Conservation (phyloP, 306 rosid genomes). For the Quercus cerris region DNA sequence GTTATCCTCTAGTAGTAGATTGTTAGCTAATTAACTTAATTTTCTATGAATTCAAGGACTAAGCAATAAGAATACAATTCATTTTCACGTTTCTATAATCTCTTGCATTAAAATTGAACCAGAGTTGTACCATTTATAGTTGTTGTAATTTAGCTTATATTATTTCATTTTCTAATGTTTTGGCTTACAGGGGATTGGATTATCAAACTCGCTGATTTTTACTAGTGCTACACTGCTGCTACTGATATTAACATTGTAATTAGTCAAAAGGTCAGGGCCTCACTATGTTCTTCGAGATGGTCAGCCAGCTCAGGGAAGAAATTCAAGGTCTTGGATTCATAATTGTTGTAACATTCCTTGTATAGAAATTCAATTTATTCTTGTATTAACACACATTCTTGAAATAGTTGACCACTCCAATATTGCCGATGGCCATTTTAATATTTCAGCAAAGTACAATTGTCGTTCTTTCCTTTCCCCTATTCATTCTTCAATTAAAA, state of each 20-base stretch:
- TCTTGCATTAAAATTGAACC: no score
- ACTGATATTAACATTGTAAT: conserved; percentile 32
- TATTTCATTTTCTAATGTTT: neutral
- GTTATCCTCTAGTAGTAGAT: no score
- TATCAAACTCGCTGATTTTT: conserved; percentile 45
- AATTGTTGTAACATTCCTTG: conserved; percentile 1
- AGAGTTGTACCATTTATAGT: neutral
- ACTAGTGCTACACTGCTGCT: conserved; percentile 45
- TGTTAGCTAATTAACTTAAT: no score
- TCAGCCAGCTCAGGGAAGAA: conserved; percentile 19
- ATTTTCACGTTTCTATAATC: no score
- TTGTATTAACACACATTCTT: neutral
- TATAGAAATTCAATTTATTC: conserved; percentile 14
- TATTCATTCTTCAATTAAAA: no score
- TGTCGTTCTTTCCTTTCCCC: neutral
- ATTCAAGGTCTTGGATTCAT: conserved; percentile 12
- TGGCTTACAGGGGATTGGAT: conserved; percentile 48
- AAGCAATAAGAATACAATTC: no score
- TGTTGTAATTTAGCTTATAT: neutral
- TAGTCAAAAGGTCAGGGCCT: neutral
- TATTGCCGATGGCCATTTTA: conserved; percentile 3
- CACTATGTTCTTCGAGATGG: conserved; percentile 16
- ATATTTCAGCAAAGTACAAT: conserved; percentile 10
- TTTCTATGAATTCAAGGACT: no score
- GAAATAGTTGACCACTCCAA: neutral